Evolutionary conservation across 306 rosid species (phyloP).

Genomic region (Biancaea sappan): DNA sequence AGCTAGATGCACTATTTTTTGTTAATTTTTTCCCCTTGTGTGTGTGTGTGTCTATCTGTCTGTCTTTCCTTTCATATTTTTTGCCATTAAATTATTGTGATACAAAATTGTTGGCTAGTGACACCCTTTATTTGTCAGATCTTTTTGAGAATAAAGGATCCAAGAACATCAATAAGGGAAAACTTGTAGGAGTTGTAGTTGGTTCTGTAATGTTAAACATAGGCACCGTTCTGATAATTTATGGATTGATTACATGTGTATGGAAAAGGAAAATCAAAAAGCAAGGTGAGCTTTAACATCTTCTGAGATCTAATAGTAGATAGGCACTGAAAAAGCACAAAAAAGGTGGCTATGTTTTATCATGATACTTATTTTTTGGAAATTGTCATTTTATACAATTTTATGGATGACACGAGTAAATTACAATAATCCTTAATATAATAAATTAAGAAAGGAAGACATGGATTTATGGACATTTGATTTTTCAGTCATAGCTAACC

Average conservation of each 20-base stretch:
- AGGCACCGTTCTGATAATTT: not conserved
- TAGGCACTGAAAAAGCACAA: not conserved
- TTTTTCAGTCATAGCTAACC: slow-evolving; percentile 38
- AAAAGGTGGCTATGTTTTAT: not conserved
- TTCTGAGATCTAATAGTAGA: not conserved
- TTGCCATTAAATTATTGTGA: not conserved
- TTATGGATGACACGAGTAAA: slow-evolving; percentile 5
- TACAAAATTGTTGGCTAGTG: not conserved
- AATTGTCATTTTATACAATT: not conserved
- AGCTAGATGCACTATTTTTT: slow-evolving; percentile 32
- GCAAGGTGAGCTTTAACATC: slow-evolving; percentile 21
- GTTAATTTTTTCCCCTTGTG: not conserved
- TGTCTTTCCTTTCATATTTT: no score
- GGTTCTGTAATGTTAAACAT: not conserved
- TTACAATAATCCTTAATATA: not conserved
- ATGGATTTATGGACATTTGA: slow-evolving; percentile 43
- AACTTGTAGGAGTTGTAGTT: not conserved
- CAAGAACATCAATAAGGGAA: slow-evolving; percentile 15
- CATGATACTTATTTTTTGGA: not conserved
- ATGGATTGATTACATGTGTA: slow-evolving; percentile 15
- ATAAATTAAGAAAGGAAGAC: slow-evolving; percentile 21
- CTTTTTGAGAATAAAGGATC: not conserved
- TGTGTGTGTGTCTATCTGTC: not conserved
- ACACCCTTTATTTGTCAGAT: slow-evolving; percentile 3
- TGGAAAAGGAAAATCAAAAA: slow-evolving; percentile 8